Evolutionary conservation across 2,329 filamentous ascomycete genomes (phyloP), one percentile per base, ranked within the genome.

Genomic region (Onygena corvina): DNA sequence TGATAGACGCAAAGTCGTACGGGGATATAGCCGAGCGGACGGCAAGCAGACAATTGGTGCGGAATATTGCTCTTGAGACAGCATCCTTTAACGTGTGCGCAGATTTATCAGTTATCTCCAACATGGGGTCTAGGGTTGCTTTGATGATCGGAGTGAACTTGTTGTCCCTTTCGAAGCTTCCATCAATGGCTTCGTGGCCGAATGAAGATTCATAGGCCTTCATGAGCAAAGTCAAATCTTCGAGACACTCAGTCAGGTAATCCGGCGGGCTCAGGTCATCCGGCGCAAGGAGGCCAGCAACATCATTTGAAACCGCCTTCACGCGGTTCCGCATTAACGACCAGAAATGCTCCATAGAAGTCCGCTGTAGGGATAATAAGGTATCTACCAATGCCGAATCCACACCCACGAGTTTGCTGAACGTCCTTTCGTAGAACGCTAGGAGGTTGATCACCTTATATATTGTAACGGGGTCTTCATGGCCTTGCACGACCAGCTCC

Each of bases 361-460:
- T 86, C 14, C 79, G 76, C 61, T 92, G 83, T 0, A 95, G 71
- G 2, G 71, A 76, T 3, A 70, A 67, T 47, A 94, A 77, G 1
- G 81, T 75, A 2, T 84, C 80, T 0, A 89, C 72, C 0, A 95
- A 71, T 6, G 76, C 72, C 0, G 86, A 86, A 8, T 81, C 73
- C 1, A 73, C 58, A 1, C 85, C 83, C 0, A 96, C 72, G 0
- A 96, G 73, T 57, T 84, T 90, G 12, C 79, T 71, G 62, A 96
- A 95, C 1, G 89, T 95, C 53, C 79, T 75, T 25, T 79, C 81
- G 67, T 98, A 98, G 67, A 98, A 98, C 34, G 79, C 81, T 35
- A 96, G 75, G 1, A 98, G 72, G 58, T 94, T 95, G 8, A 86
- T 82, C 34, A 96, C 80, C 63, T 88, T 92, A 70, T 94, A 98